Evolutionary conservation across 2,329 filamentous ascomycete species (phyloP).

Genomic region (Huntiella savannae): DNA sequence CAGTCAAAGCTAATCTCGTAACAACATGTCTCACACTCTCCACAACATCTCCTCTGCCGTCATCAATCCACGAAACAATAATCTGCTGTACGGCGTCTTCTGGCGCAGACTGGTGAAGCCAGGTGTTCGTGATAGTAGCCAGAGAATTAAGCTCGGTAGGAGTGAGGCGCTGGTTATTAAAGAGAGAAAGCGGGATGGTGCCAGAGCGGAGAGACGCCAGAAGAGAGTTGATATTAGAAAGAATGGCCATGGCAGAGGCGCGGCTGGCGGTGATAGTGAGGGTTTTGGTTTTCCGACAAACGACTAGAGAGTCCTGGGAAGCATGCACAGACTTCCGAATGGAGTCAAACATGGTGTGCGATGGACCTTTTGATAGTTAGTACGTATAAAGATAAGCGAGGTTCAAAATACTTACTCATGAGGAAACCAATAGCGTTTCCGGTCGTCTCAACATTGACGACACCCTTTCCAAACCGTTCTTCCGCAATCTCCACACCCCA

Average conservation of each 20-base stretch:
- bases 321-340: conserved; percentile 10
- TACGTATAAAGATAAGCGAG: not conserved
- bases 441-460: conserved; percentile 21
- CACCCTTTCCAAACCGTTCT: conserved; percentile 24
- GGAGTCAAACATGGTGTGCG: conserved; percentile 14
- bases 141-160: conserved; percentile 17
- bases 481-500: conserved; percentile 33
- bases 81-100: conserved; percentile 1
- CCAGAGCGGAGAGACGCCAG: conserved; percentile 15
- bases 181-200: conserved; percentile 14
- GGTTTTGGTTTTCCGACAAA: too few species aligned
- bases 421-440: conserved; percentile 26
- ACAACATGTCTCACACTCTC: conserved; percentile 10
- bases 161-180: conserved; percentile 13
- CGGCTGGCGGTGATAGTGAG: conserved; percentile 10
- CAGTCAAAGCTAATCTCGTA: conserved; percentile 7
- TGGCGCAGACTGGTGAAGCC: conserved; percentile 2
- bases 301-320: too few species aligned
- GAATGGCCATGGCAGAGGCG: conserved; percentile 14
- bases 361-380: not conserved
- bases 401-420: conserved; percentile 20
- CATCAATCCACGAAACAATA: conserved; percentile 9
- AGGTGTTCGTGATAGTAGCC: conserved; percentile 18
- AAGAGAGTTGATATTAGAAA: conserved; percentile 20
- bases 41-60: not conserved